A percentile compares a stretch with the other conserved stretches of the same genome.
Evolutionary conservation across 805 yeast genomes (phyloP).

Genomic region (Candida nonsorbophila): DNA sequence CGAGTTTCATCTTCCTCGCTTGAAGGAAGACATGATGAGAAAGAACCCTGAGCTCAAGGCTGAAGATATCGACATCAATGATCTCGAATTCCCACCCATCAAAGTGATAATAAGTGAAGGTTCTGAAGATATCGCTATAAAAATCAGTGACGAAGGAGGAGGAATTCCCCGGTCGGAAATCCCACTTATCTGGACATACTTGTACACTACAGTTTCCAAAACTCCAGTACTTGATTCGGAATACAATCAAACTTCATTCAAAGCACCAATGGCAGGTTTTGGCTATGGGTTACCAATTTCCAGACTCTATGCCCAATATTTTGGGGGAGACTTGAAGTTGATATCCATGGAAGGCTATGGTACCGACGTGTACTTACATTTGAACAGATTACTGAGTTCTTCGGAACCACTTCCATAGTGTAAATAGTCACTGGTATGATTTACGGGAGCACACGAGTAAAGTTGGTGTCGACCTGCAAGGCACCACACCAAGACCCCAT

Average conservation of each 20-base stretch:
- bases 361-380: conserved; percentile 84
- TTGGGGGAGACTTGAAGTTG: conserved; percentile 84
- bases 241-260: conserved; percentile 55
- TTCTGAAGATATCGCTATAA: conserved; percentile 83
- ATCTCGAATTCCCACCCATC: conserved; percentile 73
- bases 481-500: too few species aligned
- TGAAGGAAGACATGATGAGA: conserved; percentile 30
- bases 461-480: too few species aligned
- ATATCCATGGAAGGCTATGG: conserved; percentile 94
- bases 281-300: conserved; percentile 90
- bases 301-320: conserved; percentile 79
- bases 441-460: too few species aligned
- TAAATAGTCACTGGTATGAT: background rate
- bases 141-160: conserved; percentile 90
- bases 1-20: conserved; percentile 62
- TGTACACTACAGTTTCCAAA: conserved; percentile 80
- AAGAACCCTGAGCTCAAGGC: conserved; percentile 35
- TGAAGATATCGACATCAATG: conserved; percentile 46
- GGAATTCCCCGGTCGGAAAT: conserved; percentile 83
- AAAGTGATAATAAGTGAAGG: conserved; percentile 87
- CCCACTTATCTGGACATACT: conserved; percentile 85
- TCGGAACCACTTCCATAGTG: conserved; percentile 59
- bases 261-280: conserved; percentile 91
- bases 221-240: conserved; percentile 63
- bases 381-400: conserved; percentile 70